A percentile compares a stretch with the other conserved stretches of the same genome.
phyloP scores from a whole-genome alignment of 2,329 filamentous ascomycete species.

The Aspergillus tanneri region DNA sequence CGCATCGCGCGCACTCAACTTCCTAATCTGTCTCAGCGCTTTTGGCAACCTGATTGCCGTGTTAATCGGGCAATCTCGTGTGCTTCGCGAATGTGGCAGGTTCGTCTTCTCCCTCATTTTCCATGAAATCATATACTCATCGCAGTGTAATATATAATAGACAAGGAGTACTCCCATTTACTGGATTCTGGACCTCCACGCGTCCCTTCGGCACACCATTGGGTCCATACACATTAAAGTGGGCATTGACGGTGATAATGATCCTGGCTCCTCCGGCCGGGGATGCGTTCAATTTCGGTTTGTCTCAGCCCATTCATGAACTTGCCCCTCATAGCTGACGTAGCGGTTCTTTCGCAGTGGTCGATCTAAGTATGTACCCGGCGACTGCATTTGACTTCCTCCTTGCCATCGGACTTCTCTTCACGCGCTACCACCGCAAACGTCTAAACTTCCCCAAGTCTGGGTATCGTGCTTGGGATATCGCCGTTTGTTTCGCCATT shows the following conservation, averaged over 20 bases:
- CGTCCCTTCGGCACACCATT: conserved; percentile 63
- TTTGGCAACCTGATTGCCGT: conserved; percentile 61
- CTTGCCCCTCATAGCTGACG: background rate
- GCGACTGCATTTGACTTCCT: conserved; percentile 57
- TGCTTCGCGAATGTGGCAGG: conserved; percentile 61
- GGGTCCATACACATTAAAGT: conserved; percentile 60
- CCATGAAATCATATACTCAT: background rate
- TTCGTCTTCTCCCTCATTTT: conserved; percentile 19
- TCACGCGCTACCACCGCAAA: conserved; percentile 57
- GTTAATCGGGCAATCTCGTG: conserved; percentile 54
- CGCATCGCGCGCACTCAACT: conserved; percentile 56
- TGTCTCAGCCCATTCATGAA: conserved; percentile 7
- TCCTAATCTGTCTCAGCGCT: conserved; percentile 57
- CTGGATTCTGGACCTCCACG: conserved; percentile 62
- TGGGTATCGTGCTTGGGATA: conserved; percentile 61
- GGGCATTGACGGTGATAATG: conserved; percentile 58
- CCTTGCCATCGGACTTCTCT: conserved; percentile 57
- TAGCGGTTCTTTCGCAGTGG: conserved; percentile 50
- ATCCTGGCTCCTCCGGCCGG: conserved; percentile 61
- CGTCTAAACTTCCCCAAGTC: conserved; percentile 50
- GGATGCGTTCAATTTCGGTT: conserved; percentile 63
- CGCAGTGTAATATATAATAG: conserved; percentile 29
- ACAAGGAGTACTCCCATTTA: conserved; percentile 62
- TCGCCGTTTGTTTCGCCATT: conserved; percentile 59
- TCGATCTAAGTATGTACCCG: conserved; percentile 61